Base-by-base conservation (phyloP, 441 rosid species). In the Rhodomyrtus psidioides region DNA sequence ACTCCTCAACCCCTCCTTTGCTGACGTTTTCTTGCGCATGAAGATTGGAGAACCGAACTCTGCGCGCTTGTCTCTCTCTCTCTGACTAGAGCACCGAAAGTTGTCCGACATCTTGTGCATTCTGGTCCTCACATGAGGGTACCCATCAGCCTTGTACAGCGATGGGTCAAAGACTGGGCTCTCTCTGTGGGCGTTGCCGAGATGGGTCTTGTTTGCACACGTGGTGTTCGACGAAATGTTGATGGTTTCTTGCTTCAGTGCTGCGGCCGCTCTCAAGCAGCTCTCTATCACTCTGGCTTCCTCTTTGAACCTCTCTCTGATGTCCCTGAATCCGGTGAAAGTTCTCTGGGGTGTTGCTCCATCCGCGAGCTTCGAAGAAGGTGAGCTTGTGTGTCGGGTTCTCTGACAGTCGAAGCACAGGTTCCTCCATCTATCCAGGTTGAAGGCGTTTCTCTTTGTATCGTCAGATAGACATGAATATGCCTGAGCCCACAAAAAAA, bases 261-360 rank as follows among this genome's bases (percentile, higher is more conserved):
- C 54, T 28, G 92, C 87, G 55, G 91, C 91, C n/a, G 92, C 88
- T 91, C 91, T 94, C 75, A 96, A 86, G 86, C 99, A 96, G 39
- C 89, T 92, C 86, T 95, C 96, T 84, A 97, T 94, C 88, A 94
- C 96, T 53, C 87, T 93, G 13, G 94, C 93, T 89, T 97, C 99
- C 89, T 95, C 98, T 87, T 86, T 95, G 84, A 96, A 92, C 85
- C 93, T 93, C 24, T 91, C 94, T 83, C 91, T 92, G 26, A 94
- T 90, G 58, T 92, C 93, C 59, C 83, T 93, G 26, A 93, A 82
- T 9, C 88, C 86, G 46, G 53, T 88, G 42, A 90, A 84, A 55
- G 89, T 76, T 34, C 65, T 86, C 39, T 16, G 53, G 7, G 88
- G 53, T 70, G 84, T 91, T 75, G 93, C 87, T 65, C 89, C 85